These are phyloP conservation scores for Plasmopara halstedii DNA, from an alignment of 352 stramenopile genomes.

Conservation along the genomic window DNA sequence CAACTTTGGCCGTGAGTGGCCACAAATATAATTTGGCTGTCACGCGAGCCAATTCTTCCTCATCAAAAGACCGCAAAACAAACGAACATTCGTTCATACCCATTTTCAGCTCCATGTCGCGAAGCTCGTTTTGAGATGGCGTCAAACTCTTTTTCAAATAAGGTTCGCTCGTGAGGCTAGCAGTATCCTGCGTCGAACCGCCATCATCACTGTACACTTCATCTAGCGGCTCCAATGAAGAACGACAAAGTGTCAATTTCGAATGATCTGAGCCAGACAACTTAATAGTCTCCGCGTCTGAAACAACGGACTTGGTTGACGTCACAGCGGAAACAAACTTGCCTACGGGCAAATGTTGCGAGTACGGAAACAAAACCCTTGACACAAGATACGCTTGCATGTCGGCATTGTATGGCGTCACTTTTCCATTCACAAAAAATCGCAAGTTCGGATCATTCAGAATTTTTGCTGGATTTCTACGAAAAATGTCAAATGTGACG, in stretches of 20 bases:
- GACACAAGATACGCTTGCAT: constrained; percentile 61
- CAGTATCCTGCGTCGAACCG: constrained; percentile 28
- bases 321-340: not conserved
- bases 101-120: constrained; percentile 44
- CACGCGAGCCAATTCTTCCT: constrained; percentile 27
- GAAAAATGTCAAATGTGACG: constrained; percentile 60
- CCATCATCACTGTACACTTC: constrained; percentile 27
- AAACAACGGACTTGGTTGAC: not conserved
- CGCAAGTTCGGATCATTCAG: constrained; percentile 48
- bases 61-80: constrained; percentile 23
- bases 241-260: not conserved
- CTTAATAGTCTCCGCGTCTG: not conserved
- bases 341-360: constrained; percentile 26
- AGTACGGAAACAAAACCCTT: constrained; percentile 61
- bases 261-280: not conserved
- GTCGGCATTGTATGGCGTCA: constrained; percentile 44
- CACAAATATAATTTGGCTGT: constrained; percentile 64
- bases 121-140: constrained; percentile 50
- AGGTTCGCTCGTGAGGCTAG: constrained; percentile 23
- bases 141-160: constrained; percentile 60
- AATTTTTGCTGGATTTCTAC: constrained; percentile 28
- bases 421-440: constrained; percentile 54
- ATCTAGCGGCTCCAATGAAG: constrained; percentile 14
- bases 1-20: constrained; percentile 60
- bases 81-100: constrained; percentile 74